Evolutionary conservation across 108 stramenopile species (phyloP).

Genomic region (Ochromonas danica): DNA sequence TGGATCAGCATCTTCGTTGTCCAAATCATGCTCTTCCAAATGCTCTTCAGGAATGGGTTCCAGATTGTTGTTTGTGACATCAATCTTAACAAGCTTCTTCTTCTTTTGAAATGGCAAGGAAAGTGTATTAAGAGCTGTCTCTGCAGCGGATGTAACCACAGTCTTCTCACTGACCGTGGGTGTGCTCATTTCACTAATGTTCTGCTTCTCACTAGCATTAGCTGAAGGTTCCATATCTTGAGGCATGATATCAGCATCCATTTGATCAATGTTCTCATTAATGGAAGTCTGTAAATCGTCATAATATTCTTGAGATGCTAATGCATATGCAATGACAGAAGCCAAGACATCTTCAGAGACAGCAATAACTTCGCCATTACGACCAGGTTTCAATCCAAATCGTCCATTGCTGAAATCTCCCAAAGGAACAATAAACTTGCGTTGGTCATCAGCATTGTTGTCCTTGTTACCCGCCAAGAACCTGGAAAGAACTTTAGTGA

Average conservation of each 20-base stretch:
- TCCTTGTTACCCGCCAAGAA: constrained; percentile 44
- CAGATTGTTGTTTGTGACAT: too few species aligned
- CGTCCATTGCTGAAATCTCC: constrained; percentile 80
- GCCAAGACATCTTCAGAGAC: constrained; percentile 87
- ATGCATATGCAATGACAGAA: constrained; percentile 85
- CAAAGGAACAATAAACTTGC: constrained; percentile 67
- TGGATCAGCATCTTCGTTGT: too few species aligned
- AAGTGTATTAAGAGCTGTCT: too few species aligned
- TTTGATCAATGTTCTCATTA: not conserved
- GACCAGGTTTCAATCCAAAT: constrained; percentile 78
- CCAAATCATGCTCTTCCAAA: too few species aligned
- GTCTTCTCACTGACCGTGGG: too few species aligned
- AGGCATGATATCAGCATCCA: not conserved
- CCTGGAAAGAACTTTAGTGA: constrained; percentile 41
- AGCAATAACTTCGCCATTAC: constrained; percentile 77
- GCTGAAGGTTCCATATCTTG: too few species aligned
- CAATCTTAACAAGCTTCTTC: too few species aligned
- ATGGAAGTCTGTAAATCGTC: not conserved
- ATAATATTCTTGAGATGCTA: constrained; percentile 39
- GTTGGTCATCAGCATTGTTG: constrained; percentile 9
- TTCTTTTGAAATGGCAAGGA: too few species aligned
- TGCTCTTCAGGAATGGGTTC: too few species aligned
- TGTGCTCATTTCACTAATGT: too few species aligned
- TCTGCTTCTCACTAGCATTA: too few species aligned
- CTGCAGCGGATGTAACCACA: too few species aligned